Evolutionary conservation across 1,139 yeast species (phyloP).

Genomic region (Wickerhamiella infanticola): DNA sequence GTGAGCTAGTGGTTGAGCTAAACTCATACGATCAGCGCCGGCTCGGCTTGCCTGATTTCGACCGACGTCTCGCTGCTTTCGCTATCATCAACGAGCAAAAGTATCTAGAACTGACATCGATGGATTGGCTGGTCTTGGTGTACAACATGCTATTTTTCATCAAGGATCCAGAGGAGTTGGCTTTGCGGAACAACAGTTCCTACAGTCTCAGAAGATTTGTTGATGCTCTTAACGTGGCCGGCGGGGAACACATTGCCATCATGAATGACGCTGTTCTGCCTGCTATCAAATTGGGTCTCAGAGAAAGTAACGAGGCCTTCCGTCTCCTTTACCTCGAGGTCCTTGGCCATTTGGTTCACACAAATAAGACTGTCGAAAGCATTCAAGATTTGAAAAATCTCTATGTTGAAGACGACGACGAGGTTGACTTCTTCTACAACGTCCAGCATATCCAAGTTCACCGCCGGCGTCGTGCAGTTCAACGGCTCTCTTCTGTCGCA

Average conservation of each 20-base stretch:
- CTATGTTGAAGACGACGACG: conserved; percentile 50
- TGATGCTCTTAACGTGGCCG: conserved; percentile 31
- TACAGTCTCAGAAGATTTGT: conserved; percentile 49
- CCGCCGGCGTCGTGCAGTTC: conserved; percentile 71
- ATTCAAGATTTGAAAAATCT: not conserved
- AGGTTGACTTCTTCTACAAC: conserved; percentile 70
- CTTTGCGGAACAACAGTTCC: conserved; percentile 67
- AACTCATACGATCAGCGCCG: conserved; percentile 53
- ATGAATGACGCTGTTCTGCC: conserved; percentile 49
- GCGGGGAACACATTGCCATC: conserved; percentile 22
- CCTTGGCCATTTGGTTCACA: conserved; percentile 44
- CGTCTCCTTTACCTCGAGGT: conserved; percentile 57
- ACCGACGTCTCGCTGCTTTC: conserved; percentile 54
- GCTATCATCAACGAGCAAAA: conserved; percentile 42
- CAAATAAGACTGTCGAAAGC: conserved; percentile 4
- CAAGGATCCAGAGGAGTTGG: conserved; percentile 64
- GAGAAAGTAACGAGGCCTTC: conserved; percentile 45
- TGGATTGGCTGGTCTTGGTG: conserved; percentile 71
- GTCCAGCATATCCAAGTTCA: conserved; percentile 73
- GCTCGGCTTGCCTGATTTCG: conserved; percentile 68
- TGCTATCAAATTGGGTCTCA: conserved; percentile 49
- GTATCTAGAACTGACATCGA: conserved; percentile 31
- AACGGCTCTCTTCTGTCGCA: conserved; percentile 34
- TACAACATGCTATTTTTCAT: conserved; percentile 55
- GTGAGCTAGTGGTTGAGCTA: conserved; percentile 41